A percentile compares a stretch with the other conserved stretches of the same genome.
phyloP scores from a whole-genome alignment of 2,329 filamentous ascomycete genomes.

The Hymenoscyphus infarciens region DNA sequence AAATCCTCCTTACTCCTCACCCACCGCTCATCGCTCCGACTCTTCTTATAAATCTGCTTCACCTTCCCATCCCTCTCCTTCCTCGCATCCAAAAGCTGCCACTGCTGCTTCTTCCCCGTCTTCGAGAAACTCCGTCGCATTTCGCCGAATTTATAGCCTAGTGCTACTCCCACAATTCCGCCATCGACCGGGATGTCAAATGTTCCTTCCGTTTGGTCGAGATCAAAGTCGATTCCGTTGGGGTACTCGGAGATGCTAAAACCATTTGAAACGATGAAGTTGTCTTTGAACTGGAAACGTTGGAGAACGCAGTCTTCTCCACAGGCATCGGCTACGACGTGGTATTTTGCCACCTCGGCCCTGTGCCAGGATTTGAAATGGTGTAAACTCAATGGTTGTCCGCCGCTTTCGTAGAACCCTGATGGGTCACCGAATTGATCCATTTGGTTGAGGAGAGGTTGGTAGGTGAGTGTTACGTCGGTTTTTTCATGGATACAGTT shows the following conservation, averaged over 20 bases:
- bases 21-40: constrained; percentile 52
- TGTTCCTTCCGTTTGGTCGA: constrained; percentile 30
- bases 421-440: constrained; percentile 34
- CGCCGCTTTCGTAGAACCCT: constrained; percentile 35
- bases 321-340: constrained; percentile 32
- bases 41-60: constrained; percentile 51
- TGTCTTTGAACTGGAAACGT: constrained; percentile 33
- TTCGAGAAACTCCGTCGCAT: constrained; percentile 44
- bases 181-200: constrained; percentile 26
- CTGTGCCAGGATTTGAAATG: constrained; percentile 36
- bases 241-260: constrained; percentile 32
- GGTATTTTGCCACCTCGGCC: constrained; percentile 24
- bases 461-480: constrained; percentile 28
- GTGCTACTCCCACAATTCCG: constrained; percentile 33
- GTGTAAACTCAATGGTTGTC: constrained; percentile 30
- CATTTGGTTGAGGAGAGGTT: constrained; percentile 30
- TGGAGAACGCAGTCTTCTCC: constrained; percentile 35
- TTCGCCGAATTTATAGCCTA: constrained; percentile 45
- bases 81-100: constrained; percentile 50
- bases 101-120: constrained; percentile 49
- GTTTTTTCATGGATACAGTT: constrained; percentile 32
- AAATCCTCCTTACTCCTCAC: constrained; percentile 29
- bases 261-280: constrained; percentile 32
- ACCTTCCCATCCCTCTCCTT: constrained; percentile 48
- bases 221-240: constrained; percentile 33